A percentile compares a stretch with the other conserved stretches of the same genome.
Evolutionary conservation across 2,329 filamentous ascomycete species (phyloP).

Genomic region (Talaromyces sp.): DNA sequence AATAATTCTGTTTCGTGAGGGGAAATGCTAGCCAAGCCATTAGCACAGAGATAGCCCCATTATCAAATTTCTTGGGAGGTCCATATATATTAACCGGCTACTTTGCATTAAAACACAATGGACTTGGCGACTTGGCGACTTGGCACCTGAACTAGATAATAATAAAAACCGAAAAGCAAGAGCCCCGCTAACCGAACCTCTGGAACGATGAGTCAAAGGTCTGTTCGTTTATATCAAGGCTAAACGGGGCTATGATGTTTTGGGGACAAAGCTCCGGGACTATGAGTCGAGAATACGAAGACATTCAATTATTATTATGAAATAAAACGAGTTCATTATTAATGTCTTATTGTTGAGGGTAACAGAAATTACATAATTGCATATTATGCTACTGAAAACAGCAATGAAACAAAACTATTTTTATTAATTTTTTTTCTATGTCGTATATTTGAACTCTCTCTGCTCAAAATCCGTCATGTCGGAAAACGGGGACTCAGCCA

Average conservation of each 20-base stretch:
- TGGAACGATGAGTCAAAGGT: not conserved
- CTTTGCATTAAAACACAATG: not conserved
- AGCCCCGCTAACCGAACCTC: not conserved
- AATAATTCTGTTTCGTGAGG: not conserved
- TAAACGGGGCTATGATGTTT: not conserved
- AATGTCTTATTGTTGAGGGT: not conserved
- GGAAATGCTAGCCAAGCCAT: not conserved
- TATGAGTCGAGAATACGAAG: not conserved
- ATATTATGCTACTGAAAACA: not conserved
- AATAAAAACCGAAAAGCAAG: not conserved
- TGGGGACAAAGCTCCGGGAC: not conserved
- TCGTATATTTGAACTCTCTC: constrained; percentile 20
- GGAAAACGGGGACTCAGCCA: constrained; percentile 15
- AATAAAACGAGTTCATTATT: no score
- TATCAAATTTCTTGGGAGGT: no score
- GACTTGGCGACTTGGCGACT: not conserved
- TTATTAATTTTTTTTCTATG: constrained; percentile 11
- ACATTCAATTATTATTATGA: not conserved
- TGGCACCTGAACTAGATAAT: not conserved
- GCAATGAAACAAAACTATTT: not conserved
- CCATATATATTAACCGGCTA: no score
- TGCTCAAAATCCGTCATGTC: constrained; percentile 24
- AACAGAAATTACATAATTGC: not conserved
- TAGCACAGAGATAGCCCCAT: not conserved
- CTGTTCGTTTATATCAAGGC: not conserved